Percentiles rank a stretch among this genome's conserved stretches.
These are phyloP conservation scores for Kodamaea lidongshanica DNA, from an alignment of 805 yeast species.

Conservation along the genomic window DNA sequence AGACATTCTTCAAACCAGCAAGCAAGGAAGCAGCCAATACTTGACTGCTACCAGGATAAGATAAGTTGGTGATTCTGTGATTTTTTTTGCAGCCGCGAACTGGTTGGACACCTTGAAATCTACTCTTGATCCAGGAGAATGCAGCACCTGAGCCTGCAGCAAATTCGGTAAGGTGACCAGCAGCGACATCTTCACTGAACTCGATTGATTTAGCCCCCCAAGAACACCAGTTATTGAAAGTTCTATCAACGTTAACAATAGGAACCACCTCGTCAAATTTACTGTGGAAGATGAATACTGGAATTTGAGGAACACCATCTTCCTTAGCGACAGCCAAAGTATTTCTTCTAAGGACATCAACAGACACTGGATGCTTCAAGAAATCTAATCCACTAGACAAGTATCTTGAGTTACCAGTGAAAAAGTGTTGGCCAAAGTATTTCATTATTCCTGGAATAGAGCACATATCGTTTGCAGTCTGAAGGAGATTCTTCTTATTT, in stretches of 20 bases:
- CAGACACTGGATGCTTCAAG: conserved; percentile 10
- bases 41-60: conserved; percentile 25
- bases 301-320: conserved; percentile 9
- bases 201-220: conserved; percentile 10
- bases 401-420: conserved; percentile 1
- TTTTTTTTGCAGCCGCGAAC: conserved; percentile 14
- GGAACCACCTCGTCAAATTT: conserved; percentile 11
- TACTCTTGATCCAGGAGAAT: conserved; percentile 15
- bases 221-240: conserved; percentile 10
- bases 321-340: conserved; percentile 15
- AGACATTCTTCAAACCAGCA: too few relatives aligned
- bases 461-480: too few relatives aligned
- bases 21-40: conserved; percentile 2
- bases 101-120: conserved; percentile 12
- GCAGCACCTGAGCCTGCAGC: conserved; percentile 13
- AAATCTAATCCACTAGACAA: conserved; percentile 13
- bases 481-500: too few relatives aligned
- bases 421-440: too few relatives aligned
- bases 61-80: conserved; percentile 44
- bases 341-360: conserved; percentile 14
- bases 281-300: conserved; percentile 11
- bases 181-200: conserved; percentile 4
- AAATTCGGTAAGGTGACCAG: conserved; percentile 15
- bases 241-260: conserved; percentile 4
- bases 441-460: too few relatives aligned